Conservation (phyloP, 306 rosid genomes). For the Cucurbita argyrosperma region DNA sequence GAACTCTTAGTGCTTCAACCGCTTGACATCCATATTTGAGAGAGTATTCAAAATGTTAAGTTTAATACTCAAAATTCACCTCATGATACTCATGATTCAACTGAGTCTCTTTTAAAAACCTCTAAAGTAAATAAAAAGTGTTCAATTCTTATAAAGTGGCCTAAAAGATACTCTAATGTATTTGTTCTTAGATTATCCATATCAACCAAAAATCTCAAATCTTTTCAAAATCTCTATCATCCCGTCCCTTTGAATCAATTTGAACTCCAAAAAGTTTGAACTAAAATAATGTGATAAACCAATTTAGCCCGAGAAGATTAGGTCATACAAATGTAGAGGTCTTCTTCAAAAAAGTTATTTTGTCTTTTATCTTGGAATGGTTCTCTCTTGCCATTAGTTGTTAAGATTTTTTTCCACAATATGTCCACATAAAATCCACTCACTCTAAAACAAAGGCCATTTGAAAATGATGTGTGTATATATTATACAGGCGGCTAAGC, state of each 20-base stretch:
- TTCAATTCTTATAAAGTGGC: no score
- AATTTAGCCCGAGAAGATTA: not conserved
- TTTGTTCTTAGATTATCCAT: no score
- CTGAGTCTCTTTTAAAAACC: not conserved
- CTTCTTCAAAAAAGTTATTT: not conserved
- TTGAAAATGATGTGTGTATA: no score
- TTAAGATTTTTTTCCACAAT: not conserved
- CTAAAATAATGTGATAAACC: not conserved
- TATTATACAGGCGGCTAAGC: no score
- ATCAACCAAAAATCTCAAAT: no score
- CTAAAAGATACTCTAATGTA: no score
- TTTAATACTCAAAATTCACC: no score
- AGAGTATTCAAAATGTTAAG: no score
- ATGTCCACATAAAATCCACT: not conserved
- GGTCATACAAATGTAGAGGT: not conserved
- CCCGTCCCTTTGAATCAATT: not conserved
- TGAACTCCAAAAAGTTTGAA: not conserved
- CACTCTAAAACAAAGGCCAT: not conserved
- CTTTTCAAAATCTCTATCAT: no score
- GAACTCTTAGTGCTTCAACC: not conserved
- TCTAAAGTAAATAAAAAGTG: no score
- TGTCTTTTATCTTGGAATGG: not conserved
- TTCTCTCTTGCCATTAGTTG: not conserved
- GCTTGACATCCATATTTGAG: not conserved
- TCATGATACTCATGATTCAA: not conserved